These are phyloP conservation scores for Daldinia bambusicola DNA, from an alignment of 495 filamentous ascomycete genomes.

Conservation along the genomic window DNA sequence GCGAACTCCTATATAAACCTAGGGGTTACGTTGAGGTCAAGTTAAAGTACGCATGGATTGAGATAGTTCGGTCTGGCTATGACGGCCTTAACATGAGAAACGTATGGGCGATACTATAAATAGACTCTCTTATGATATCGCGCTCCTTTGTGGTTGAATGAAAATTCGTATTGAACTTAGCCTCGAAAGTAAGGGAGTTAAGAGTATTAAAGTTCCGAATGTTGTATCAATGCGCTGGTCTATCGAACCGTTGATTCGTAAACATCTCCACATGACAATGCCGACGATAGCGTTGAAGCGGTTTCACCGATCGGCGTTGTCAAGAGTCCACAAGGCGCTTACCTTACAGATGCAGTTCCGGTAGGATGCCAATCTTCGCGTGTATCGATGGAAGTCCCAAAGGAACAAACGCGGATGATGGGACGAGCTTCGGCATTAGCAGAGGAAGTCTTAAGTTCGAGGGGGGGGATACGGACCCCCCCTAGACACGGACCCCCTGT, in stretches of 20 bases:
- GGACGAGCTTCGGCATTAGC: conserved; percentile 18
- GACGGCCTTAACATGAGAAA: neutral
- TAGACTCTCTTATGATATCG: neutral
- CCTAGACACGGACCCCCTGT: too few relatives aligned
- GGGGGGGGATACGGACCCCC: too few relatives aligned
- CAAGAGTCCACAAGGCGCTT: neutral
- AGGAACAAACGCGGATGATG: conserved; percentile 20
- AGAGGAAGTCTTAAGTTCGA: too few relatives aligned
- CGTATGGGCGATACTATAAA: neutral
- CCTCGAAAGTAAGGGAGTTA: neutral
- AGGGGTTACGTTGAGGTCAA: neutral
- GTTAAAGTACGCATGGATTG: neutral
- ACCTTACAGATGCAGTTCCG: too few relatives aligned
- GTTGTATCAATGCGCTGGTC: neutral
- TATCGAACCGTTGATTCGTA: neutral
- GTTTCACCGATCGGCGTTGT: conserved; percentile 7
- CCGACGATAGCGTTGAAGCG: neutral
- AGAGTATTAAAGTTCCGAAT: neutral
- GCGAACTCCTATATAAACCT: too few relatives aligned
- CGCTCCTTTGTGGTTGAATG: neutral
- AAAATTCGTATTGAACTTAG: neutral
- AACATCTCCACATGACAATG: conserved; percentile 2
- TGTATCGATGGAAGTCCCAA: conserved; percentile 2
- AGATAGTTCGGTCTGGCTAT: neutral
- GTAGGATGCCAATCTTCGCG: neutral